Percentiles rank a stretch among this genome's conserved stretches.
Conservation (phyloP, 139 green algal genomes). For the Chlorella sp. region DNA sequence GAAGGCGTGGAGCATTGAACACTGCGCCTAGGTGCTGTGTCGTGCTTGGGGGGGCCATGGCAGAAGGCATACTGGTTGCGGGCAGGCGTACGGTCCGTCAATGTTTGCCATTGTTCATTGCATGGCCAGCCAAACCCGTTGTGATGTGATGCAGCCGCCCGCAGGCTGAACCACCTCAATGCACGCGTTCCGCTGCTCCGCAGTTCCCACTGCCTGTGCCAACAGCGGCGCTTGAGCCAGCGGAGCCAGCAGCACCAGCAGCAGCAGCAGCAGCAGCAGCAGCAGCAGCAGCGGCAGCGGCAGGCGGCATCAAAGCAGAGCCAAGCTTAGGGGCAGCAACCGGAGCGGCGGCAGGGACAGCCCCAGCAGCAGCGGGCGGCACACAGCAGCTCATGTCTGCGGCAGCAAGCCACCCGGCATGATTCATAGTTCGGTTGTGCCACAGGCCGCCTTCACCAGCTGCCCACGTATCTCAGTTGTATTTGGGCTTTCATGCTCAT, state of each 20-base stretch:
- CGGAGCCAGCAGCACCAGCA: neutral
- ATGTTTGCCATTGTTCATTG: neutral
- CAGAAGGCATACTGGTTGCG: neutral
- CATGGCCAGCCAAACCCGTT: neutral
- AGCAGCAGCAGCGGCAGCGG: neutral
- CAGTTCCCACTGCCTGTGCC: slow-evolving; percentile 17
- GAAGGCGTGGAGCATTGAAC: too few relatives aligned
- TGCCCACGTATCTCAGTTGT: too few relatives aligned
- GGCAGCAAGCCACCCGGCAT: neutral
- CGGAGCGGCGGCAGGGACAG: neutral
- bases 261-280: neutral
- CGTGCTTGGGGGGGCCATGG: too few relatives aligned
- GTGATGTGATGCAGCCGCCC: neutral
- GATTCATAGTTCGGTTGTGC: too few relatives aligned
- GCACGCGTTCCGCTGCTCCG: neutral
- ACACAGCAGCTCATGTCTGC: neutral
- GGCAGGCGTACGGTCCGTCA: neutral
- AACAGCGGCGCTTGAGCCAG: neutral
- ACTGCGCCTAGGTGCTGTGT: too few relatives aligned
- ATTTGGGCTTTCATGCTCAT: too few relatives aligned
- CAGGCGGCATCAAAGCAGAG: neutral
- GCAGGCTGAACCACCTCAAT: neutral
- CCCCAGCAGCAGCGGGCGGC: neutral
- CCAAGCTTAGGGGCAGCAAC: neutral
- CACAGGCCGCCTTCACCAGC: too few relatives aligned